Evolutionary conservation across 2,329 filamentous ascomycete genomes (phyloP).

Genomic region (Arthrobotrys iridis): DNA sequence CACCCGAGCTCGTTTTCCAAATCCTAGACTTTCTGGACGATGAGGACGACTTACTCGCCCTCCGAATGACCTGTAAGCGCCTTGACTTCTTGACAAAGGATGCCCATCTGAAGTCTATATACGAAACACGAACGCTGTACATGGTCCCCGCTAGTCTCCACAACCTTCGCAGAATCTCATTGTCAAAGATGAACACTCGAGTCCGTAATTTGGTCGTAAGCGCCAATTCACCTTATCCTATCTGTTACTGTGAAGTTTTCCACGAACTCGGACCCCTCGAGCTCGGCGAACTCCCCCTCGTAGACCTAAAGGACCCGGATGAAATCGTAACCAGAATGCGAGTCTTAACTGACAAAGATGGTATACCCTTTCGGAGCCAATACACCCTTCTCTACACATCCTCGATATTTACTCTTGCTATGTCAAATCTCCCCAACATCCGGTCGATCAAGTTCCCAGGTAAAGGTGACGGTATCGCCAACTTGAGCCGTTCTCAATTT

Average conservation of each 20-base stretch:
- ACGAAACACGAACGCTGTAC: constrained; percentile 1
- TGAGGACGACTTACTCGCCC: constrained; percentile 7
- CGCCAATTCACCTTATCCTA: not conserved
- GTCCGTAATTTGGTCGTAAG: not conserved
- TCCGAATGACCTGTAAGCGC: constrained; percentile 8
- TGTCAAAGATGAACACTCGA: constrained; percentile 10
- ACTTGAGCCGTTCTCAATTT: not conserved
- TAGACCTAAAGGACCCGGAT: no score
- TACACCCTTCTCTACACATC: not conserved
- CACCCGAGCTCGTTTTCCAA: constrained; percentile 5
- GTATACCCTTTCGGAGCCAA: no score
- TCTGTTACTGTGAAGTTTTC: no score
- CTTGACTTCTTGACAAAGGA: not conserved
- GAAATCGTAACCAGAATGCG: no score
- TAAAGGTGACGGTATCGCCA: not conserved
- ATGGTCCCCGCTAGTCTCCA: constrained; percentile 4
- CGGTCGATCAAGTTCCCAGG: not conserved
- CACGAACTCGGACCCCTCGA: no score
- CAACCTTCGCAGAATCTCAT: constrained; percentile 10
- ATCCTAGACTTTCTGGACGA: not conserved
- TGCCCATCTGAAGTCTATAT: constrained; percentile 3
- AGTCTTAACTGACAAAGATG: no score
- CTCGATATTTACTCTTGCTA: not conserved
- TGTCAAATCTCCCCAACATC: constrained; percentile 25
- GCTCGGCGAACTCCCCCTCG: no score